Percentiles rank a stretch among this genome's conserved stretches.
Conservation (phyloP, 1,139 yeast genomes). For the Hyphopichia khmerensis region DNA sequence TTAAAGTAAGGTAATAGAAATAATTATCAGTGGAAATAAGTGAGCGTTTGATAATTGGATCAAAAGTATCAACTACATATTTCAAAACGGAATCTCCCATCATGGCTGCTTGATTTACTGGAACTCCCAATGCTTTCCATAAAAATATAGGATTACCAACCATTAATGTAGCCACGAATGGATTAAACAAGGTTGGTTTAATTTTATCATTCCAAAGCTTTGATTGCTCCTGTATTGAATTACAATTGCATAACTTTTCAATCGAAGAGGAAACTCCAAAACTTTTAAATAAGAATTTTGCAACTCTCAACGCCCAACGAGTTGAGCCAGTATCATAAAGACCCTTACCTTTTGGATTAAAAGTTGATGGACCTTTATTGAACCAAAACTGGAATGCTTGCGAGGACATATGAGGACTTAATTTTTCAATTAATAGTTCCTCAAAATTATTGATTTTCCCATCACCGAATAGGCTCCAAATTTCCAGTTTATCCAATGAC, state of each 20-base stretch:
- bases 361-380: conserved; percentile 58
- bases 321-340: conserved; percentile 77
- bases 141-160: conserved; percentile 80
- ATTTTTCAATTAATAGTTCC: conserved; percentile 45
- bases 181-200: conserved; percentile 70
- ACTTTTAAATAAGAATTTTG: conserved; percentile 55
- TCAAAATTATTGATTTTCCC: conserved; percentile 60
- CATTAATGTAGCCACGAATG: conserved; percentile 61
- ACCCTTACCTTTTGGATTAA: conserved; percentile 54
- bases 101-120: conserved; percentile 78
- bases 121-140: conserved; percentile 89
- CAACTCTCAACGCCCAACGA: conserved; percentile 78
- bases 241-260: conserved; percentile 55
- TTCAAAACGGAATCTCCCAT: conserved; percentile 71
- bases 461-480: conserved; percentile 76
- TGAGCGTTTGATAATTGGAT: conserved; percentile 66
- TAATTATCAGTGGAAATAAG: conserved; percentile 71
- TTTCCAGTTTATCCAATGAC: conserved; percentile 54
- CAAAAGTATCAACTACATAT: conserved; percentile 75
- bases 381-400: conserved; percentile 82
- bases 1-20: conserved; percentile 69
- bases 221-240: conserved; percentile 59
- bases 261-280: conserved; percentile 56
- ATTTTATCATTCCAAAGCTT: conserved; percentile 61
- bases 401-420: conserved; percentile 73